Evolutionary conservation across 805 yeast genomes (phyloP).

Genomic region (Candida suzukii): DNA sequence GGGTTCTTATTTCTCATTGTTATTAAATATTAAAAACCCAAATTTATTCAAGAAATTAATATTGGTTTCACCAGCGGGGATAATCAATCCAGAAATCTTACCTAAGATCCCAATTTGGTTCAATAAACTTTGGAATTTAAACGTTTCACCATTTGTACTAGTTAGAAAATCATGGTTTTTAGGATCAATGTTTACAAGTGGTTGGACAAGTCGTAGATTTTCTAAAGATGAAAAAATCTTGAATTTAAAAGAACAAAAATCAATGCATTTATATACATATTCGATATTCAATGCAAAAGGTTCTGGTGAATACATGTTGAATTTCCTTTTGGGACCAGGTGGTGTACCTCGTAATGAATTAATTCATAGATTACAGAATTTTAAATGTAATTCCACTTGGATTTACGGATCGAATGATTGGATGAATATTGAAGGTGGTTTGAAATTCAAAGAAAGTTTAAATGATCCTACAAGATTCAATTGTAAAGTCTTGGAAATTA

Average conservation of each 20-base stretch:
- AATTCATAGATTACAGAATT: conserved; percentile 38
- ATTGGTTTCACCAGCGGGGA: conserved; percentile 90
- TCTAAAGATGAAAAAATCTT: conserved; percentile 35
- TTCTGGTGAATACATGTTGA: conserved; percentile 88
- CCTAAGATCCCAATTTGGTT: conserved; percentile 70
- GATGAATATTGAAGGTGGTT: conserved; percentile 52
- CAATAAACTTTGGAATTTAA: conserved; percentile 63
- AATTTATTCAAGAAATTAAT: conserved; percentile 56
- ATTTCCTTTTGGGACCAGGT: conserved; percentile 82
- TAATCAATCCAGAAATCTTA: conserved; percentile 40
- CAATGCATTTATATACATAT: conserved; percentile 75
- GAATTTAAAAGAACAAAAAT: conserved; percentile 33
- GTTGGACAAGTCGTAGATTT: conserved; percentile 84
- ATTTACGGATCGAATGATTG: conserved; percentile 73
- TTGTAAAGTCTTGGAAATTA: conserved; percentile 26
- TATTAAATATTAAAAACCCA: conserved; percentile 59
- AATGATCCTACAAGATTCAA: conserved; percentile 18
- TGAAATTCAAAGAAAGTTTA: conserved; percentile 29
- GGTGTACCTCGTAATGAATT: conserved; percentile 79
- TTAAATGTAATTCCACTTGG: conserved; percentile 68
- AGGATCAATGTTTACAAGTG: conserved; percentile 81
- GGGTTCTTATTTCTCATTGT: conserved; percentile 79
- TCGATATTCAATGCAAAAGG: conserved; percentile 81
- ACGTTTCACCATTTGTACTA: conserved; percentile 77
- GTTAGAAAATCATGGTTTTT: conserved; percentile 74